Percentiles rank a stretch among this genome's conserved stretches.
Conservation (phyloP, 2,329 filamentous ascomycete species). For the Dactylellina haptotyla region DNA sequence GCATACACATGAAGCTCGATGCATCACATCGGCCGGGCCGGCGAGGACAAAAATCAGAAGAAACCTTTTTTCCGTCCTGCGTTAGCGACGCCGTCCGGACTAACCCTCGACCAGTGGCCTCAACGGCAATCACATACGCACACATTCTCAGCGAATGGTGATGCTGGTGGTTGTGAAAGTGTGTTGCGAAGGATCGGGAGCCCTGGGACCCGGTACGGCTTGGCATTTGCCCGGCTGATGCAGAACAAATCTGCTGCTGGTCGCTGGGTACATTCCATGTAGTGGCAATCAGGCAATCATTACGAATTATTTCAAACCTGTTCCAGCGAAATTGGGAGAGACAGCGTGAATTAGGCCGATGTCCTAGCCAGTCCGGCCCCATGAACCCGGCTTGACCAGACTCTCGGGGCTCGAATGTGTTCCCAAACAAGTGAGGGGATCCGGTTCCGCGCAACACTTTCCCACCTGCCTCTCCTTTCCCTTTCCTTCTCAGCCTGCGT, state of each 20-base stretch:
- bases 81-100: constrained; percentile 33
- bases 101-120: constrained; percentile 13
- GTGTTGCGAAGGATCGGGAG: not conserved
- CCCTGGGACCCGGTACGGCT: too few relatives aligned
- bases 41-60: constrained; percentile 9
- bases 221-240: constrained; percentile 7
- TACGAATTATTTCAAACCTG: constrained; percentile 6
- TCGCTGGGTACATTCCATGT: too few relatives aligned
- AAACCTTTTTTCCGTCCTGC: constrained; percentile 21
- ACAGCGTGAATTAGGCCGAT: constrained; percentile 18
- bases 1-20: constrained; percentile 18
- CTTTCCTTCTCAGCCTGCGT: constrained; percentile 7
- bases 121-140: too few relatives aligned
- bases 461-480: not conserved
- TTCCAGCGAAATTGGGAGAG: constrained; percentile 50
- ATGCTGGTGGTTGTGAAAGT: too few relatives aligned
- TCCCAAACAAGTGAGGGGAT: constrained; percentile 48
- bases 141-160: too few relatives aligned
- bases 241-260: too few relatives aligned
- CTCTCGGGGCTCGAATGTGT: constrained; percentile 33
- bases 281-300: too few relatives aligned
- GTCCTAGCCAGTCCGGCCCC: too few relatives aligned
- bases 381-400: constrained; percentile 49
- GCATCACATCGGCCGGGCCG: constrained; percentile 32
- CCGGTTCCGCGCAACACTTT: constrained; percentile 40